Percentiles rank a stretch among this genome's conserved stretches.
Conservation (phyloP, 352 stramenopile genomes). For the Globisporangium perplexum region DNA sequence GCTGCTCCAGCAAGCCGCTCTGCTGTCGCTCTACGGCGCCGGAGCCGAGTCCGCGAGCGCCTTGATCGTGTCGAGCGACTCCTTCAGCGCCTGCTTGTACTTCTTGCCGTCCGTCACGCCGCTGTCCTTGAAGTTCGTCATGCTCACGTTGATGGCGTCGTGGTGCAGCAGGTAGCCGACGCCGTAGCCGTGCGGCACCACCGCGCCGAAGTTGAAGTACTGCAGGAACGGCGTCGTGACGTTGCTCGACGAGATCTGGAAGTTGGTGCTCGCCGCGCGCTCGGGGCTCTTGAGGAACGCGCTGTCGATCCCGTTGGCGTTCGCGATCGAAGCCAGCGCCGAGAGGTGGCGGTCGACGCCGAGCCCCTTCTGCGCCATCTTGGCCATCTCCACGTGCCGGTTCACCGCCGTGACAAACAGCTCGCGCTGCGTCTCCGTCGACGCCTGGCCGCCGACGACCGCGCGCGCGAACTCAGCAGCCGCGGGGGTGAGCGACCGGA, state of each 20-base stretch:
- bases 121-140: constrained; percentile 86
- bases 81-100: constrained; percentile 59
- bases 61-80: constrained; percentile 78
- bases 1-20: not conserved
- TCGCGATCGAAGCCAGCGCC: constrained; percentile 74
- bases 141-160: constrained; percentile 74
- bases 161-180: constrained; percentile 87
- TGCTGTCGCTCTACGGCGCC: constrained; percentile 5
- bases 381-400: constrained; percentile 87
- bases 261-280: constrained; percentile 77
- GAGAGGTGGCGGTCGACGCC: constrained; percentile 86
- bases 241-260: constrained; percentile 90
- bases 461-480: constrained; percentile 64
- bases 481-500: constrained; percentile 77
- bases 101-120: constrained; percentile 55
- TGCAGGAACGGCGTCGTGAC: constrained; percentile 85
- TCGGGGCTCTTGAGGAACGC: constrained; percentile 80
- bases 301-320: constrained; percentile 44
- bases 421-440: constrained; percentile 46
- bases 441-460: constrained; percentile 32
- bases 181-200: constrained; percentile 86
- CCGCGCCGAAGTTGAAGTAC: constrained; percentile 89
- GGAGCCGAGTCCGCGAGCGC: constrained; percentile 48
- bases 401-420: constrained; percentile 67
- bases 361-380: constrained; percentile 81